Evolutionary conservation across 768 basidiomycete species (phyloP), one percentile per base, ranked within the genome.

Genomic region (Leccinum fibrillosum): DNA sequence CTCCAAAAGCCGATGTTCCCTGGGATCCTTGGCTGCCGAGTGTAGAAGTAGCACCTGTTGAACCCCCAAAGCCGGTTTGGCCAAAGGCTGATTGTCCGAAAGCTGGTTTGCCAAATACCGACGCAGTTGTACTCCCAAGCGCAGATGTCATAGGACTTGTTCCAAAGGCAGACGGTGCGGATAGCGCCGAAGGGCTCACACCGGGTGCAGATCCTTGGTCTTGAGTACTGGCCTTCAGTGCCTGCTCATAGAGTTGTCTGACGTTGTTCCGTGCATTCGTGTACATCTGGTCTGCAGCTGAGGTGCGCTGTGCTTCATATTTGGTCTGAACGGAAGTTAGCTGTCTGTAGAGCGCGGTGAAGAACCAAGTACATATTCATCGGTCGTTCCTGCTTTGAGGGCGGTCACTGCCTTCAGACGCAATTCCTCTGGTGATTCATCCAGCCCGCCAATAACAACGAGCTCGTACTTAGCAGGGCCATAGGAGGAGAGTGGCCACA

Each of bases 401-500:
- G 89, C 87, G 8, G 76, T 71, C 2, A 78, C 76, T 6, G 89
- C 89, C 60, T 80, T 85, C 37, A 87, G 75, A 47, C 90, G 80
- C 48, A 95, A 73, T 71, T 97, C 94, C 65, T 95, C 94, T 0
- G 82, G 82, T 0, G 86, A 89, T 59, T 87, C 78, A 62, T 97
- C 93, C 32, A 88, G 71, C 2, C 83, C 86, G 9, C 73, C 55
- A 17, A 97, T 70, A 5, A 95, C 62, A 21, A 76, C 82, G 0
- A 85, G 85, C 62, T 93, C 91, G 58, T 80, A 66, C 68, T 94
- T 96, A 4, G 84, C 82, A 21, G 90, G 84, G 0, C 80, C 92
- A 68, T 90, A 95, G 0, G 84, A 87, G 0, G 90, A 86, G 0
- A 95, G 75, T 13, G 88, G 87, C 88, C 90, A 97, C 12, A 79